These are phyloP conservation scores for Tricholoma hemisulphureum DNA, from an alignment of 768 basidiomycete genomes.

Conservation along the genomic window DNA sequence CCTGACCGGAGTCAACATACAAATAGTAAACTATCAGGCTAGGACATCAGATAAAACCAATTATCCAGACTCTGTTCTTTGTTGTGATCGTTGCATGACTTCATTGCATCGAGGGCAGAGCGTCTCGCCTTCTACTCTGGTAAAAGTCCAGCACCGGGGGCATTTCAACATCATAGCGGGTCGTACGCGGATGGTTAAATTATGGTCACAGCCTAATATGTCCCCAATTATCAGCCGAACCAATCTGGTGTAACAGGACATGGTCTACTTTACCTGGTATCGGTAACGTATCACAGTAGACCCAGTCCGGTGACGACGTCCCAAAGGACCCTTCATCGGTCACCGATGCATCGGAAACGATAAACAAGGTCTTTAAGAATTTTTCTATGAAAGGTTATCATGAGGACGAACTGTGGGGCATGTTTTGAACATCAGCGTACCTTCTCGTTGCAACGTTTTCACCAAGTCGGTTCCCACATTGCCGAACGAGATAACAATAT, in stretches of 20 bases:
- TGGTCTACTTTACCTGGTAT: conserved; percentile 41
- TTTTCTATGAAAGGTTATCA: conserved; percentile 41
- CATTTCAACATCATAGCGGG: conserved; percentile 71
- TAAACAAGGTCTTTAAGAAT: conserved; percentile 72
- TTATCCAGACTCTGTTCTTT: too few relatives aligned
- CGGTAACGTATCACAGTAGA: conserved; percentile 41
- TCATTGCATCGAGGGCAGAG: conserved; percentile 66
- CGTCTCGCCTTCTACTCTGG: conserved; percentile 44
- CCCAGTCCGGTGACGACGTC: conserved; percentile 45
- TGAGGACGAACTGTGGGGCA: not conserved
- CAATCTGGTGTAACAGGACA: not conserved
- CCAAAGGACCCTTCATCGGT: conserved; percentile 44
- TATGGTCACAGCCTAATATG: conserved; percentile 26
- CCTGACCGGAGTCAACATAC: too few relatives aligned
- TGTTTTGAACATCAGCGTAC: conserved; percentile 29
- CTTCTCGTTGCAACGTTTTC: conserved; percentile 42
- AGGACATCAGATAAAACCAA: too few relatives aligned
- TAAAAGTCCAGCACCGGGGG: conserved; percentile 88
- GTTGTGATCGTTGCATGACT: too few relatives aligned
- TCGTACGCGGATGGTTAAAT: conserved; percentile 51
- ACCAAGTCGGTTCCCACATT: conserved; percentile 23
- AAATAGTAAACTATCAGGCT: too few relatives aligned
- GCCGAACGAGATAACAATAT: conserved; percentile 52
- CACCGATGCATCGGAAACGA: conserved; percentile 70
- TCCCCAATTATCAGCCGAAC: conserved; percentile 9